Conservation (phyloP, 1,139 yeast genomes). For the Arxiozyma heterogenica region DNA sequence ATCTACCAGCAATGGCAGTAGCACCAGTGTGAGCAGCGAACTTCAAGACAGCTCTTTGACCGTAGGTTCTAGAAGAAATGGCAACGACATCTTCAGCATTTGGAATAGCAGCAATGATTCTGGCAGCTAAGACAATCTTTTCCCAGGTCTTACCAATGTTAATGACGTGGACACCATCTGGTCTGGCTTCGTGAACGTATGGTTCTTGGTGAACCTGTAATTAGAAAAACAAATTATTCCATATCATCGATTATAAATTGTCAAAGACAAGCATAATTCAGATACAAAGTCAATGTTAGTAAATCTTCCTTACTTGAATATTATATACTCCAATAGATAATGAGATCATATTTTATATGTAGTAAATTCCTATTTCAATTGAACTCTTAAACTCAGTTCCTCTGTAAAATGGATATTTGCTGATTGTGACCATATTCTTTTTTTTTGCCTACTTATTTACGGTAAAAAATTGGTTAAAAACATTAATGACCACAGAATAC, state of each 20-base stretch:
- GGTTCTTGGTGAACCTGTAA: constrained; percentile 94
- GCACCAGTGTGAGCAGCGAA: constrained; percentile 99
- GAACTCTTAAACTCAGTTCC: too few relatives aligned
- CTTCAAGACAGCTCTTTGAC: constrained; percentile 99
- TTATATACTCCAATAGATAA: neutral
- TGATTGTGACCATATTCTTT: neutral
- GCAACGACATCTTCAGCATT: constrained; percentile 98
- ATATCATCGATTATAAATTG: neutral
- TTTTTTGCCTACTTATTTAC: too few relatives aligned
- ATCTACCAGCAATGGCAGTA: constrained; percentile 99
- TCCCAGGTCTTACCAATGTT: constrained; percentile 99
- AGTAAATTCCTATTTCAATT: neutral
- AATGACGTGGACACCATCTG: constrained; percentile 98
- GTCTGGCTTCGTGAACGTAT: constrained; percentile 98
- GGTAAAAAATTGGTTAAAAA: too few relatives aligned
- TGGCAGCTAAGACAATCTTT: constrained; percentile 98
- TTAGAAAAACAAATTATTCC: constrained; percentile 5
- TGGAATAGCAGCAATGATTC: constrained; percentile 99
- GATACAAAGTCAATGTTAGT: neutral
- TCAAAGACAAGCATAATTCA: neutral
- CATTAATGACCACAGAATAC: too few relatives aligned
- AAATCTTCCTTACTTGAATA: neutral
- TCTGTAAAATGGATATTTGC: neutral
- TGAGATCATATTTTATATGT: neutral
- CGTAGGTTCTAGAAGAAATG: constrained; percentile 98